Evolutionary conservation across 768 basidiomycete genomes (phyloP), one percentile per base, ranked within the genome.

Genomic region (Collybia nuda): DNA sequence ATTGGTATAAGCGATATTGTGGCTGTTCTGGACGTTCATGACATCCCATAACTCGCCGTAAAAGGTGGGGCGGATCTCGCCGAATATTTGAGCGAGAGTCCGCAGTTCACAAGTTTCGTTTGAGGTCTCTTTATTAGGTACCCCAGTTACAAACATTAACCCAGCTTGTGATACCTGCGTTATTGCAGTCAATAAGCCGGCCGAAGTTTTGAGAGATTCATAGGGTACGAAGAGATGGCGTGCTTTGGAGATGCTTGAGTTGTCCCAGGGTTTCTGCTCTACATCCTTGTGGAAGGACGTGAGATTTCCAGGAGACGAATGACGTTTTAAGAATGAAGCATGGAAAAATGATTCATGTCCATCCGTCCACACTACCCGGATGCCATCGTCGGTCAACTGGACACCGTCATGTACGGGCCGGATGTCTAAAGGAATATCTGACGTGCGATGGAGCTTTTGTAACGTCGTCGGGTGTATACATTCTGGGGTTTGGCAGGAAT

Each of bases 1-100:
- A 64, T 93, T 85, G 11, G 96, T 99, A 65, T 97, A 98, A 3
- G 96, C 96, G 49, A 99, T 93, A 65, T 99, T 99, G 56, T 76
- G 80, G 60, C 89, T 89, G 48, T 90, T 76, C 37, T 67, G 71
- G 36, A 84, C 59, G 53, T 85, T 90, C 69, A 83, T 81, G 22
- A 98, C 95, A 64, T 97, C 84, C 93, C 93, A 98, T 1, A 87
- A 62, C 40, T 78, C 73, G 0, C 96, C 96, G 57, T 99, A 99
- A 65, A 98, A 95, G 7, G 94, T 98, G 40, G 78, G 72, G 22
- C 93, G 75, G 22, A 98, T 74, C 55, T 90, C 81, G 5, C 92
- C 88, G 58, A 98, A 88, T 19, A 61, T 63, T 22, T 75, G 70
- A 1, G 82, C 90, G 2, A 98, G 73, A n/a, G 51, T 68, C 3